A percentile compares a stretch with the other conserved stretches of the same genome.
Evolutionary conservation across 176 grass and related monocot species (phyloP).

Genomic region (Chrysopogon serrulatus): DNA sequence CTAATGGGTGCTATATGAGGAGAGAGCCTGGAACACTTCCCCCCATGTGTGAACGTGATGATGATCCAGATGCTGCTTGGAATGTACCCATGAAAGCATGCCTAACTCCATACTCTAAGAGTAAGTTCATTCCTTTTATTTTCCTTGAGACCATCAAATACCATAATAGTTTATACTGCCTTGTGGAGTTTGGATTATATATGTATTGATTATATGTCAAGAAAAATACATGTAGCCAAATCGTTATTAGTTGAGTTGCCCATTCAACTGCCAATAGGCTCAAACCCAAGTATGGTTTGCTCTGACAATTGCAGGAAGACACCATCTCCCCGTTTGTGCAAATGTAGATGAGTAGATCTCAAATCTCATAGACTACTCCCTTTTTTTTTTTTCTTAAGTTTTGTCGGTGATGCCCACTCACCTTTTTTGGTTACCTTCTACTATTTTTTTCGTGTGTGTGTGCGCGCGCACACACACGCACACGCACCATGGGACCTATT

Average conservation of each 20-base stretch:
- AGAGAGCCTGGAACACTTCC: slow-evolving; percentile 51
- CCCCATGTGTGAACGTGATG: slow-evolving; percentile 41
- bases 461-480: too few species aligned
- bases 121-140: slow-evolving; percentile 42
- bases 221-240: not conserved
- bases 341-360: not conserved
- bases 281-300: not conserved
- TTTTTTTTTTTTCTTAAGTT: not conserved
- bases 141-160: not conserved
- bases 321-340: not conserved
- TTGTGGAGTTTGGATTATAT: not conserved
- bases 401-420: not conserved
- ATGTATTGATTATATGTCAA: not conserved
- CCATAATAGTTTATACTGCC: not conserved
- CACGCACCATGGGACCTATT: not conserved
- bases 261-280: not conserved
- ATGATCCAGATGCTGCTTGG: slow-evolving; percentile 75
- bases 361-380: not conserved
- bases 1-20: slow-evolving; percentile 66
- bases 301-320: not conserved
- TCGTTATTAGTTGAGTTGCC: not conserved
- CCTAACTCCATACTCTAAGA: slow-evolving; percentile 61
- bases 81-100: slow-evolving; percentile 77
- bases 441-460: too few species aligned
- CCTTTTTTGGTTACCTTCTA: not conserved